phyloP scores from a whole-genome alignment of 2,329 filamentous ascomycete species.

The Orbilia ellipsospora region DNA sequence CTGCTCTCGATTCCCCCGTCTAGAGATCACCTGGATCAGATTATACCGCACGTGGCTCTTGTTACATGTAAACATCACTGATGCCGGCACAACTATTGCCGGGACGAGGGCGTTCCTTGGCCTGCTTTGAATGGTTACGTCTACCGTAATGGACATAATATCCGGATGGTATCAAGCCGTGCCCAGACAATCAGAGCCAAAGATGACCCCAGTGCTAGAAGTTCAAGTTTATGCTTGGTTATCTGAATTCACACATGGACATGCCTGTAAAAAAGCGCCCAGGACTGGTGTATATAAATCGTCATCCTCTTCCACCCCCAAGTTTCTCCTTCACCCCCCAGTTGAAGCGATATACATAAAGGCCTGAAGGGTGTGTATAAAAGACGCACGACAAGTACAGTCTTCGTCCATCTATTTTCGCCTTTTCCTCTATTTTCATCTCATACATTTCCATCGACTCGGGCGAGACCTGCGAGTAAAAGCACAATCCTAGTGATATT shows the following conservation, averaged over 20 bases:
- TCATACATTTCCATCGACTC: constrained; percentile 39
- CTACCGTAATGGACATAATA: not conserved
- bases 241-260: not conserved
- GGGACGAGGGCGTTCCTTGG: constrained; percentile 29
- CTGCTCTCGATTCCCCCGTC: constrained; percentile 17
- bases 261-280: not conserved
- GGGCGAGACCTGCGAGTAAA: too few relatives aligned
- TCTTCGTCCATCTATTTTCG: constrained; percentile 26
- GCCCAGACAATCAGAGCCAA: not conserved
- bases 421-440: not conserved
- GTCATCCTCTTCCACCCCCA: constrained; percentile 10
- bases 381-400: constrained; percentile 27
- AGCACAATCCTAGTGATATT: constrained; percentile 28
- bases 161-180: constrained; percentile 42
- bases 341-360: not conserved
- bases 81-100: constrained; percentile 51
- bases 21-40: constrained; percentile 46
- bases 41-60: constrained; percentile 46
- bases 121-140: constrained; percentile 17
- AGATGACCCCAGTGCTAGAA: not conserved
- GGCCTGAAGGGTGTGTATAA: not conserved
- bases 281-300: constrained; percentile 37
- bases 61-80: constrained; percentile 30
- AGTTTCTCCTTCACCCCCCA: not conserved
- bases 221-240: too few relatives aligned